Percentiles rank a stretch among this genome's conserved stretches.
phyloP scores from a whole-genome alignment of 352 stramenopile genomes.

The Phytophthora brassicae region DNA sequence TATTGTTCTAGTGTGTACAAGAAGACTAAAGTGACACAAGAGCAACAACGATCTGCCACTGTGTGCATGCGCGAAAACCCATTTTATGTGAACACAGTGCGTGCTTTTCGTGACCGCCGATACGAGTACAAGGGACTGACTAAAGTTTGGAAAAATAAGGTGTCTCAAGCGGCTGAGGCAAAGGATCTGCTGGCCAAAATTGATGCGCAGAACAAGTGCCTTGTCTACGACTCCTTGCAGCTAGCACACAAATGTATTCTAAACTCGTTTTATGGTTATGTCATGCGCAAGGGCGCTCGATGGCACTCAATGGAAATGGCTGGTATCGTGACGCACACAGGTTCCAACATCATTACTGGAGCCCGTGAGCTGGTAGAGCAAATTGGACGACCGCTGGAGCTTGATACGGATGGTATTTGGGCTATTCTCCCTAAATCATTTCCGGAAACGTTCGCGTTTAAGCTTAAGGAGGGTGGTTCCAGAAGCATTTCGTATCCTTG shows the following conservation, averaged over 20 bases:
- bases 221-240: slow-evolving; percentile 98
- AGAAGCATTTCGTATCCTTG: slow-evolving; percentile 98
- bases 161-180: slow-evolving; percentile 71
- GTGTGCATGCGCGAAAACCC: slow-evolving; percentile 99
- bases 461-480: slow-evolving; percentile 55
- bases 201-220: slow-evolving; percentile 84
- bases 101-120: slow-evolving; percentile 97
- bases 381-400: slow-evolving; percentile 96
- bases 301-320: slow-evolving; percentile 99
- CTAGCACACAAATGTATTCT: slow-evolving; percentile 99
- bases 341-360: slow-evolving; percentile 97
- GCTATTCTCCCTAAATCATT: slow-evolving; percentile 98
- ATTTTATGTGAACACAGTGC: slow-evolving; percentile 99
- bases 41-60: slow-evolving; percentile 93
- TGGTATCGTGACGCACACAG: slow-evolving; percentile 98
- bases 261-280: slow-evolving; percentile 99
- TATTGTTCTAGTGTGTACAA: slow-evolving; percentile 99
- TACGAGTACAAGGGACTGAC: slow-evolving; percentile 99
- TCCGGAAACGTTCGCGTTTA: slow-evolving; percentile 96
- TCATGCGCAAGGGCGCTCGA: slow-evolving; percentile 98
- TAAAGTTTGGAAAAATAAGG: slow-evolving; percentile 93
- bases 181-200: slow-evolving; percentile 86
- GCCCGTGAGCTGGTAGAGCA: slow-evolving; percentile 92
- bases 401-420: slow-evolving; percentile 99
- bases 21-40: slow-evolving; percentile 95